Base-by-base conservation (phyloP, 2,329 filamentous ascomycete genomes). In the Chaetomium globosum region DNA sequence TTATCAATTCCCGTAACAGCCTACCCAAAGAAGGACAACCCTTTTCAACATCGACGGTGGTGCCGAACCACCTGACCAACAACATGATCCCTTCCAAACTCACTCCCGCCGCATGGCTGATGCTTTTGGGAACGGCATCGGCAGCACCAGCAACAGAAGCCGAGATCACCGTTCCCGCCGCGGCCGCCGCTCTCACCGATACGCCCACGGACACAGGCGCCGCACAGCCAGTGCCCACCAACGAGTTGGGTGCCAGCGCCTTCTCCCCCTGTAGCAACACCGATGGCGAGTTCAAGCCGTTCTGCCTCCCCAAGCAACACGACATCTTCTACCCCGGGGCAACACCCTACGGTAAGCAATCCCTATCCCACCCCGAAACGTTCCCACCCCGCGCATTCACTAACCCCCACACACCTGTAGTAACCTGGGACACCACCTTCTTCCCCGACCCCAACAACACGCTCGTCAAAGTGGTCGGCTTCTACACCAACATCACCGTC, bases 351-450 rank as follows among this genome's bases (percentile, higher is more conserved):
- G 75, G 83, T 85, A 71, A 66, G 78, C 68, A 23, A 30, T 31
- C 21, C n/a, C 21, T 30, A 28, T 36, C 16, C 23, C 26, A 26
- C 31, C 31, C 26, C 5, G 19, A n/a, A 10, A 13, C 52, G 19
- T 43, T 26, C 36, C 28, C 23, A 28, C 10, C 8, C 43, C 21
- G 12, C 8, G n/a, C 46, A n/a, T 4, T 23, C 9, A 8, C 64
- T 66, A 36, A 51, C 59, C 59, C 16, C 19, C n/a, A 33, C 36
- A 19, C 33, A 19, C 21, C n/a, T 36, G 55, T 2, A 52, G 84
- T 87, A 61, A 85, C 82, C 31, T 87, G 84, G 84, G 83, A 87
- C 69, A 77, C 83, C 28, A 75, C 79, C 59, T 82, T 77, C 74
- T 85, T 84, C 76, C 53, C 77, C 70, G 72, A 75, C 56, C 75